phyloP scores from a whole-genome alignment of 2,329 filamentous ascomycete genomes.

The Talaromyces sp. region DNA sequence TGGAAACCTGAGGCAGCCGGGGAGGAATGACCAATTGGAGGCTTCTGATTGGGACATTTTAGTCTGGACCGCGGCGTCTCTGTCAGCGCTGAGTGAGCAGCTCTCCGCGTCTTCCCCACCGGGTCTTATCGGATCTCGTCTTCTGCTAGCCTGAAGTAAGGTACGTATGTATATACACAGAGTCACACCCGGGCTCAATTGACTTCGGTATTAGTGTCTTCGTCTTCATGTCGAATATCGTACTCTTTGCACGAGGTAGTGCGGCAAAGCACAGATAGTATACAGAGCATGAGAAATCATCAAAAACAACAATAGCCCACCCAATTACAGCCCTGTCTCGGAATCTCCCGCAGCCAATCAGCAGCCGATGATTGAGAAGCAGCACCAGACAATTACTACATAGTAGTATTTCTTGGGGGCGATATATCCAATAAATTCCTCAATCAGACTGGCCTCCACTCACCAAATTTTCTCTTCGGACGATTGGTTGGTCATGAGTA shows the following conservation, averaged over 20 bases:
- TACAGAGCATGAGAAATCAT: neutral
- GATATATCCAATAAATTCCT: no score
- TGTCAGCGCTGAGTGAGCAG: neutral
- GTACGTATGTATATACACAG: no score
- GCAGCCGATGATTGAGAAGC: neutral
- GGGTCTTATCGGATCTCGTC: neutral
- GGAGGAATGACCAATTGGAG: slow-evolving; percentile 6
- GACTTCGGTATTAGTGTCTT: neutral
- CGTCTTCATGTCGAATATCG: neutral
- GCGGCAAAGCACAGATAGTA: no score
- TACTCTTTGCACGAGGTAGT: no score
- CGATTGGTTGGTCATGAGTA: neutral
- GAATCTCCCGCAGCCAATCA: neutral
- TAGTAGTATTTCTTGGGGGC: neutral
- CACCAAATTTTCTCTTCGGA: neutral
- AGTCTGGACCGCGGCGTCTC: slow-evolving; percentile 14
- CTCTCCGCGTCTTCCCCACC: slow-evolving; percentile 6
- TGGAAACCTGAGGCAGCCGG: slow-evolving; percentile 1
- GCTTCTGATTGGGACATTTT: neutral
- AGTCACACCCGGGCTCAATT: no score
- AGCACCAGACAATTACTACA: neutral
- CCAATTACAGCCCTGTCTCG: neutral
- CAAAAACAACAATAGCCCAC: neutral
- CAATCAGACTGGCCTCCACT: neutral
- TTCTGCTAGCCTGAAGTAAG: no score